Conservation (phyloP, 2,329 filamentous ascomycete genomes). For the Torrubiellomyces zombiae region DNA sequence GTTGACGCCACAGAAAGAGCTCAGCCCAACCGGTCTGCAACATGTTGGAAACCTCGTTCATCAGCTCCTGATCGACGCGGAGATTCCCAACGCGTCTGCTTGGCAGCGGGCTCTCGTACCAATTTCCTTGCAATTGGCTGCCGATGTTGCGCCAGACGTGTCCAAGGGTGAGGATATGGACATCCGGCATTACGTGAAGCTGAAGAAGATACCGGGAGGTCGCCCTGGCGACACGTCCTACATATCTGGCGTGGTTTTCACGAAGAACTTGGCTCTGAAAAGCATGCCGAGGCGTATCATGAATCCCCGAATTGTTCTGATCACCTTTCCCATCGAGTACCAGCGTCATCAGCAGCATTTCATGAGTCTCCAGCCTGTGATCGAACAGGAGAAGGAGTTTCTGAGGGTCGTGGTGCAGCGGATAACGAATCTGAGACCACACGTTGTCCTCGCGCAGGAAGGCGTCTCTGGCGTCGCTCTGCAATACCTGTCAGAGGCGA, state of each 20-base stretch:
- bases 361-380: conserved; percentile 94
- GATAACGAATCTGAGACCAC: conserved; percentile 71
- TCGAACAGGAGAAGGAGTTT: conserved; percentile 91
- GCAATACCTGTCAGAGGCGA: conserved; percentile 71
- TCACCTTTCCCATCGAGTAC: conserved; percentile 93
- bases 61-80: conserved; percentile 65
- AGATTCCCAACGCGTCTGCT: conserved; percentile 52
- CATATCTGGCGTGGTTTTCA: conserved; percentile 90
- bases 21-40: conserved; percentile 73
- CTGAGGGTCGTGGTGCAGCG: conserved; percentile 80
- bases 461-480: conserved; percentile 84
- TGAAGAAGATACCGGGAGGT: conserved; percentile 90
- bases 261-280: conserved; percentile 90
- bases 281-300: conserved; percentile 81
- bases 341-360: conserved; percentile 77
- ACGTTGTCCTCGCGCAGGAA: conserved; percentile 79
- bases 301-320: conserved; percentile 75
- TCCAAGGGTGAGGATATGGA: conserved; percentile 89
- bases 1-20: conserved; percentile 58
- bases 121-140: conserved; percentile 76
- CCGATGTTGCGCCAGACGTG: conserved; percentile 88
- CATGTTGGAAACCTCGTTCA: conserved; percentile 75
- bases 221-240: conserved; percentile 87
- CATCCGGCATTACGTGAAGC: conserved; percentile 89
- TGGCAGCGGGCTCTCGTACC: conserved; percentile 89